Conservation (phyloP, 1,139 yeast genomes). For the Suhomyces panamericanus region DNA sequence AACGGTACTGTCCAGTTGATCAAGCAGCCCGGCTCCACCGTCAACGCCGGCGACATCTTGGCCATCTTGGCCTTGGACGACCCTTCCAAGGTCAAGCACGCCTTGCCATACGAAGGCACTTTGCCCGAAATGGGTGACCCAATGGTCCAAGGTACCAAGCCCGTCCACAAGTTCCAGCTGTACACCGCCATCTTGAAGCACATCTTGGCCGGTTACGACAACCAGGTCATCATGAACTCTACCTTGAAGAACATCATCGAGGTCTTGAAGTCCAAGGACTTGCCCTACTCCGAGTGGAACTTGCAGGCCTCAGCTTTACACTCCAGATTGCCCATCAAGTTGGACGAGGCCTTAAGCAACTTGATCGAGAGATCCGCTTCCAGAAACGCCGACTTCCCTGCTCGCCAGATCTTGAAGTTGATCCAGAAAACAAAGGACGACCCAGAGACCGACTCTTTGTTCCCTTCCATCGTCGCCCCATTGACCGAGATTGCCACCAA, state of each 20-base stretch:
- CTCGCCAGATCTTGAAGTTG: conserved; percentile 70
- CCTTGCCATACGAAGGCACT: conserved; percentile 92
- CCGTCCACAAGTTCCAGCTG: conserved; percentile 70
- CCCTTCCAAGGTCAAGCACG: conserved; percentile 96
- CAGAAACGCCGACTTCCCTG: conserved; percentile 87
- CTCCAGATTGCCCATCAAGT: conserved; percentile 77
- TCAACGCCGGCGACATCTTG: conserved; percentile 93
- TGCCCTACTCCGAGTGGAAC: conserved; percentile 94
- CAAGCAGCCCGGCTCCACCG: conserved; percentile 98
- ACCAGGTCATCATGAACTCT: conserved; percentile 87
- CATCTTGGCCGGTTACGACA: conserved; percentile 88
- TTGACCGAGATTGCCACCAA: conserved; percentile 67
- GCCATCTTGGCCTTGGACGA: conserved; percentile 94
- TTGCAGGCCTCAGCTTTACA: conserved; percentile 86
- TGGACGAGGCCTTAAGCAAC: conserved; percentile 65
- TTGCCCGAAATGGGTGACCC: conserved; percentile 88
- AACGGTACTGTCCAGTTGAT: conserved; percentile 89
- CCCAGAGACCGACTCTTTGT: conserved; percentile 50
- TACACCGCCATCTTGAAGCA: conserved; percentile 63
- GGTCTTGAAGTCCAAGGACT: conserved; percentile 71
- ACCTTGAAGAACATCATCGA: conserved; percentile 73
- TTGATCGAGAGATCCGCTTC: conserved; percentile 67
- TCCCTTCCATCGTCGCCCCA: conserved; percentile 67
- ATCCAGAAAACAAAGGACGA: conserved; percentile 57
- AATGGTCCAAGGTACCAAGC: conserved; percentile 76